Conservation (phyloP, 441 rosid genomes). For the Syzygium syzygioides region DNA sequence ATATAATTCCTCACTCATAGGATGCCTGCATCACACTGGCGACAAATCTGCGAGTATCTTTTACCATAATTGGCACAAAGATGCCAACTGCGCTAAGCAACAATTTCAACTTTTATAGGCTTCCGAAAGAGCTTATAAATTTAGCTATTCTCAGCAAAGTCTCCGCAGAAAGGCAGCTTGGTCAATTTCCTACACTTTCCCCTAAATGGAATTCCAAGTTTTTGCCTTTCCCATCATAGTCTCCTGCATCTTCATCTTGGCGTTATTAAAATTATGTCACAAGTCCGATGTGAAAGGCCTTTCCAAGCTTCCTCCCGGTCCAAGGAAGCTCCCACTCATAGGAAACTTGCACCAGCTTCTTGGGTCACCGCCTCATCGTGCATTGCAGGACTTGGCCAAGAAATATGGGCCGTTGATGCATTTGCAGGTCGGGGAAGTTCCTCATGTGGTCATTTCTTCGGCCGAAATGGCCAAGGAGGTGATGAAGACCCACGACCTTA, state of each 20-base stretch:
- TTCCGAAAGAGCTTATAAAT: neutral
- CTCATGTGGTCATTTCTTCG: neutral
- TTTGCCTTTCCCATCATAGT: neutral
- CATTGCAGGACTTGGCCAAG: neutral
- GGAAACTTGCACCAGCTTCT: conserved; percentile 2
- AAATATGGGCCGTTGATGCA: conserved; percentile 2
- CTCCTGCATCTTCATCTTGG: neutral
- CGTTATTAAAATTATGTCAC: neutral
- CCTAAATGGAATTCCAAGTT: neutral
- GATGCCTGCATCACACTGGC: neutral
- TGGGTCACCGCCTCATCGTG: conserved; percentile 5
- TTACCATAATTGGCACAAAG: neutral
- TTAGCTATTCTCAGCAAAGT: neutral
- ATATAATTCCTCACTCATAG: neutral
- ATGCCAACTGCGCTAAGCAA: neutral
- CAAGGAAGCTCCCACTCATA: conserved; percentile 1
- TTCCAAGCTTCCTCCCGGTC: conserved; percentile 5
- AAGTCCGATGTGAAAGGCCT: neutral
- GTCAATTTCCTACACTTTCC: neutral
- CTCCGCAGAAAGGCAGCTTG: neutral
- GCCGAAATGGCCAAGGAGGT: conserved; percentile 34
- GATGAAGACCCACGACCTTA: conserved; percentile 26
- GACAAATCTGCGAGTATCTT: neutral
- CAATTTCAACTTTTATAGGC: neutral
- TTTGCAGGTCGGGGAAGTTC: conserved; percentile 3